Conservation (phyloP, 257 asterid species). For the Ligustrum vulgare region DNA sequence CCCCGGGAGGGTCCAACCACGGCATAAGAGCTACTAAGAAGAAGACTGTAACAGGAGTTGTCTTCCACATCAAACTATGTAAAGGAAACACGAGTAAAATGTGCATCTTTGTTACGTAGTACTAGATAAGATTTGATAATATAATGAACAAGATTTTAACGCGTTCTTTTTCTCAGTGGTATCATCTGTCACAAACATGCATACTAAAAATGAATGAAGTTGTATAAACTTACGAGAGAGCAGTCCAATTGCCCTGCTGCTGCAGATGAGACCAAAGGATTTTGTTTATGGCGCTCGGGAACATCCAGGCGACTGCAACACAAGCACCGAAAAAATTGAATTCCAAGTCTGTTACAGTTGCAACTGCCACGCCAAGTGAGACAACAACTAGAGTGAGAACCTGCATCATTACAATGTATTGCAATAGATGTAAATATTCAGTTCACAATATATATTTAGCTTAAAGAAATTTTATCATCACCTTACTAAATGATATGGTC, state of each 20-base stretch:
- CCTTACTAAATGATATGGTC: constrained; percentile 58
- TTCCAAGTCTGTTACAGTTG: constrained; percentile 82
- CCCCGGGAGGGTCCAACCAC: constrained; percentile 87
- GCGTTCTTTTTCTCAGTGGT: not conserved
- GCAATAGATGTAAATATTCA: not conserved
- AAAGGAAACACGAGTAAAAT: no score
- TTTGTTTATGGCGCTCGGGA: constrained; percentile 80
- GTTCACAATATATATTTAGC: not conserved
- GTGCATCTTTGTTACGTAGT: no score
- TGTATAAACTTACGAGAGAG: constrained; percentile 65
- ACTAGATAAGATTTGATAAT: not conserved
- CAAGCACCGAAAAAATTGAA: constrained; percentile 81
- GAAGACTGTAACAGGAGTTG: constrained; percentile 71
- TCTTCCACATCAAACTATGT: constrained; percentile 91
- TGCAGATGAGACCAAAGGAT: constrained; percentile 85
- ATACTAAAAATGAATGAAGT: not conserved
- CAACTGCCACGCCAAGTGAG: constrained; percentile 82
- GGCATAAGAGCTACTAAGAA: constrained; percentile 79
- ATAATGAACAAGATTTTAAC: not conserved
- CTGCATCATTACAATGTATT: constrained; percentile 31
- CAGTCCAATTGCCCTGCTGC: constrained; percentile 88
- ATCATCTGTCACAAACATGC: not conserved
- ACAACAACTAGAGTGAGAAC: constrained; percentile 63
- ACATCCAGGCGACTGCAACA: constrained; percentile 73
- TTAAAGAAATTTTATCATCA: not conserved